Conservation (phyloP, 2,329 filamentous ascomycete species). For the Zymoseptoria tritici region DNA sequence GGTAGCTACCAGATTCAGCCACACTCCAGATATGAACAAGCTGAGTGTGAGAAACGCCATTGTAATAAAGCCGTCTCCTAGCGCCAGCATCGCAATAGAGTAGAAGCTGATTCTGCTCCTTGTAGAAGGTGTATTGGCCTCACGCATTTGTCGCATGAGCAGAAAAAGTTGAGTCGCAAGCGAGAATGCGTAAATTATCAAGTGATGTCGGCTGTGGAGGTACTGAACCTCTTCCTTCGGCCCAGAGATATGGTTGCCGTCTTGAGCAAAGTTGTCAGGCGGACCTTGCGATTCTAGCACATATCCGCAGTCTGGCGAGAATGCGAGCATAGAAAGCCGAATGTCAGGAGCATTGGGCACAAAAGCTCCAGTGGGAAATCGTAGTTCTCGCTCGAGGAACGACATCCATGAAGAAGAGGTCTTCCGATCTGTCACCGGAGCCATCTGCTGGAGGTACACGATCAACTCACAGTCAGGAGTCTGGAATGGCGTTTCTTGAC, state of each 20-base stretch:
- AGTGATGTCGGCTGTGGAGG: slow-evolving; percentile 41
- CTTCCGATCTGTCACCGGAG: slow-evolving; percentile 18
- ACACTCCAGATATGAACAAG: slow-evolving; percentile 49
- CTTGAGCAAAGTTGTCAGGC: slow-evolving; percentile 46
- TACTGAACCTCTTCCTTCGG: slow-evolving; percentile 50
- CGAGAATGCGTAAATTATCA: slow-evolving; percentile 45
- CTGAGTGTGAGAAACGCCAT: slow-evolving; percentile 47
- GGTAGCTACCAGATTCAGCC: slow-evolving; percentile 48
- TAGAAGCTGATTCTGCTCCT: slow-evolving; percentile 58
- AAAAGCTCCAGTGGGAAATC: slow-evolving; percentile 51
- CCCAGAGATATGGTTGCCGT: slow-evolving; percentile 47
- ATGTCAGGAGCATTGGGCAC: slow-evolving; percentile 46
- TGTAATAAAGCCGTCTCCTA: slow-evolving; percentile 54
- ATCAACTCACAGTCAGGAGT: slow-evolving; percentile 82
- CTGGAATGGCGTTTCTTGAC: slow-evolving; percentile 51
- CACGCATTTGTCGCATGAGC: slow-evolving; percentile 55
- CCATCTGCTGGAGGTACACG: slow-evolving; percentile 66
- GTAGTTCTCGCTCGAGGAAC: slow-evolving; percentile 52
- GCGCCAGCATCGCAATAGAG: slow-evolving; percentile 53
- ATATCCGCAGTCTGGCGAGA: slow-evolving; percentile 62
- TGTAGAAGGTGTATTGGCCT: slow-evolving; percentile 57
- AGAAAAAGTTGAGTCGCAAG: slow-evolving; percentile 49
- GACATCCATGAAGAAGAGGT: slow-evolving; percentile 33
- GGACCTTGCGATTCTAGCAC: slow-evolving; percentile 54
- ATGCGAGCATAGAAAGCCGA: slow-evolving; percentile 53